Base-by-base conservation (phyloP, 805 yeast species). In the Blastobotrys attinorum region DNA sequence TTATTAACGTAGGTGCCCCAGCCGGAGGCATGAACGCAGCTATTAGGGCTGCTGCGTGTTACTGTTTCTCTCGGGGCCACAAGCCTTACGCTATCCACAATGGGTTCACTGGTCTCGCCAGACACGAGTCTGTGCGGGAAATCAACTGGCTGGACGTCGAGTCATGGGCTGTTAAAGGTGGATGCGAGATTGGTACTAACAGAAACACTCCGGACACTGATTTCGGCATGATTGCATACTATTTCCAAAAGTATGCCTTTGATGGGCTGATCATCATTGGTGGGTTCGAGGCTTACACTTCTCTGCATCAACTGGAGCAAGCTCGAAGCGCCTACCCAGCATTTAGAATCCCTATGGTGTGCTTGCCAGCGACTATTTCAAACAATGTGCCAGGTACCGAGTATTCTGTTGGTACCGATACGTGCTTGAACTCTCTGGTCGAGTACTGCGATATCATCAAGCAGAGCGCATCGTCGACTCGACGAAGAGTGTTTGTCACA, bases 351-450 rank as follows among this genome's bases (percentile, higher is more conserved):
- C 98, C 98, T 50, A 81, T 90, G 85, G 83, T 85, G 34, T 77
- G 86, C 55, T 73, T 92, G 52, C 98, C 98, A 8, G 90, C 97
- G 2, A 92, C 98, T 2, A 86, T 92, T 51, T 88, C 97, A 15
- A 92, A 92, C 69, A 92, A 92, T 56, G 97, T 92, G 40, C 98
- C 99, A n/a, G 99, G 98, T 47, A 83, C 97, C 1, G 97, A 92
- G 65, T 88, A 88, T 65, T 88, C 97, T 0, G 67, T 92, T 46
- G 99, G 99, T 46, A 74, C 88, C 10, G 98, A 92, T 63, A 92
- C 99, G 8, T 94, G 98, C 71, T 70, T 92, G 71, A 92, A 92
- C 66, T 71, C 92, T 7, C 72, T 92, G 57, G 87, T 88, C 50
- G 79, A 83, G 46, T 92, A 92, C 71, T 90, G 97, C 68, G 99